A percentile compares a stretch with the other conserved stretches of the same genome.
These are phyloP conservation scores for Pontederia paniculata DNA, from an alignment of 176 grass and related monocot species.

Conservation along the genomic window DNA sequence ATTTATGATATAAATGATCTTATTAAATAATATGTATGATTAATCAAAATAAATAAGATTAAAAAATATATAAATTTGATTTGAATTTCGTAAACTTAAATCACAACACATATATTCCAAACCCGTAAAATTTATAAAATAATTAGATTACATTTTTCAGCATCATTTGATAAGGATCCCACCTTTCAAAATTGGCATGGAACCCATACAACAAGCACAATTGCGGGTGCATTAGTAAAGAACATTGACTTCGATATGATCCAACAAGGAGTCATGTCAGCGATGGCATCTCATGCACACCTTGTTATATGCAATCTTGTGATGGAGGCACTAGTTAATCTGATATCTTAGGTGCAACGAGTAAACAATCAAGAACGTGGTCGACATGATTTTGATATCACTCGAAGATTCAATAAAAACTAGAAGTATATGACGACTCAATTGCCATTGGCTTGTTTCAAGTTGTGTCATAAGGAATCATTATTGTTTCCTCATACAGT, in stretches of 20 bases:
- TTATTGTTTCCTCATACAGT: slow-evolving; percentile 34
- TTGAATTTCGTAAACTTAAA: no score
- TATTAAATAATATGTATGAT: no score
- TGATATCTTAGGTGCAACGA: not conserved
- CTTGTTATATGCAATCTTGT: slow-evolving; percentile 24
- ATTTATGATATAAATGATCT: no score
- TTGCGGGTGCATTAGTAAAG: slow-evolving; percentile 1
- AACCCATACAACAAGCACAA: slow-evolving; percentile 6
- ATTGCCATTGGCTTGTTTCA: slow-evolving; percentile 39
- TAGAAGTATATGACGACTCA: slow-evolving; percentile 27
- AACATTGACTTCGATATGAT: not conserved
- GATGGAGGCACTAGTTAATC: not conserved
- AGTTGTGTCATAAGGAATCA: slow-evolving; percentile 25
- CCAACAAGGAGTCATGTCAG: not conserved
- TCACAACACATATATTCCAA: no score
- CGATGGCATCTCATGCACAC: slow-evolving; percentile 3
- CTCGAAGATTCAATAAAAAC: slow-evolving; percentile 5
- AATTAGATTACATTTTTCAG: no score
- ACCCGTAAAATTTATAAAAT: no score
- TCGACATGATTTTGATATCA: slow-evolving; percentile 13
- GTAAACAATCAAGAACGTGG: not conserved
- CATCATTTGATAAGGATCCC: not conserved
- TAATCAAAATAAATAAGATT: no score
- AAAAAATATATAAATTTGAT: no score
- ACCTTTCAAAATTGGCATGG: slow-evolving; percentile 1